Evolutionary conservation across 768 basidiomycete species (phyloP).

Genomic region (Astraeus odoratus): DNA sequence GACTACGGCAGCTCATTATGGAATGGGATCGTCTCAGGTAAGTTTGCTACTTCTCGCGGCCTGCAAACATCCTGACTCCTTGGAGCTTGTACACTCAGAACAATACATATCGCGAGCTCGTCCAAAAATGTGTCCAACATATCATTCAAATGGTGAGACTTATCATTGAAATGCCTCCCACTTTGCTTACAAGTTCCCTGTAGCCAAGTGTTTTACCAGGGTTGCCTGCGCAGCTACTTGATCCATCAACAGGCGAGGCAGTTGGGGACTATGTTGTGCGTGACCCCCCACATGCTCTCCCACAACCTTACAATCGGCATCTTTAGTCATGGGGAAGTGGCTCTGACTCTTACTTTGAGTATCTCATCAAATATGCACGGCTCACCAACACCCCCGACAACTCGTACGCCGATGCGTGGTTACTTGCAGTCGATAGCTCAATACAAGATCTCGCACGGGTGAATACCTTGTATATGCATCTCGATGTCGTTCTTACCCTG

Average conservation of each 20-base stretch:
- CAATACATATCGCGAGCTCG: constrained; percentile 49
- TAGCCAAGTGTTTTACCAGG: constrained; percentile 28
- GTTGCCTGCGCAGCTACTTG: constrained; percentile 52
- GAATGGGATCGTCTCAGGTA: constrained; percentile 51
- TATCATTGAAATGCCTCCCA: neutral
- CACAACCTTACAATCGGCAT: neutral
- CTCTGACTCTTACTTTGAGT: constrained; percentile 73
- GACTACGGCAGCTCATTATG: constrained; percentile 38
- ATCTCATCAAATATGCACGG: constrained; percentile 65
- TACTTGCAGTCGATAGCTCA: constrained; percentile 64
- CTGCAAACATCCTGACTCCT: neutral
- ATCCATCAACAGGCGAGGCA: constrained; percentile 44
- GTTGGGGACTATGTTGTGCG: constrained; percentile 51
- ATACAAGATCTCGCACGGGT: constrained; percentile 54
- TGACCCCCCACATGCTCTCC: neutral
- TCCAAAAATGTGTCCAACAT: constrained; percentile 43
- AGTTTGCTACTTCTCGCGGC: neutral
- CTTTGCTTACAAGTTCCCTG: neutral
- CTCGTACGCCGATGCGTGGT: constrained; percentile 62
- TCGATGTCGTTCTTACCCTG: neutral
- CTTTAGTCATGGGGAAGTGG: constrained; percentile 62
- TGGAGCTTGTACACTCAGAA: constrained; percentile 46
- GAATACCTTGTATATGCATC: neutral
- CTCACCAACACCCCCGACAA: constrained; percentile 60
- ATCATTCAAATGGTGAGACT: constrained; percentile 37